Conservation (phyloP, 148 eudicot species). For the Silene uniflora region DNA sequence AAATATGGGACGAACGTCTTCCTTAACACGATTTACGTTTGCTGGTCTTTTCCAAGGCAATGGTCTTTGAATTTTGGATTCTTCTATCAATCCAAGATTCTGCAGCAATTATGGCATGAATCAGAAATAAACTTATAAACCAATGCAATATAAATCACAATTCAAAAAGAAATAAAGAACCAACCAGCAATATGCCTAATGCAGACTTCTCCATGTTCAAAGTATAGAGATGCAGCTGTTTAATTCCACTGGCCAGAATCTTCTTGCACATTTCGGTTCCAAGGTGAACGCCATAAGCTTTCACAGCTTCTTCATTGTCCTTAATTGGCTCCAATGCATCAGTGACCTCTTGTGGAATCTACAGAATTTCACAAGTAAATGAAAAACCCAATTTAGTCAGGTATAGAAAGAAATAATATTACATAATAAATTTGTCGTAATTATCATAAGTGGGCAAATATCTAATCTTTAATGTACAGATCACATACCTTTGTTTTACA, state of each 20-base stretch:
- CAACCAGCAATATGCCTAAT: slow-evolving; percentile 76
- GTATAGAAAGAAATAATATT: background rate
- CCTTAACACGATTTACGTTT: slow-evolving; percentile 74
- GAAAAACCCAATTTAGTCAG: background rate
- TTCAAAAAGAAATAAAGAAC: slow-evolving; percentile 21
- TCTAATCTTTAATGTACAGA: background rate
- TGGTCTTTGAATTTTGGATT: slow-evolving; percentile 72
- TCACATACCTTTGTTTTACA: slow-evolving; percentile 86
- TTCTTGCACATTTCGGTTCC: slow-evolving; percentile 99
- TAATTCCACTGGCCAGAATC: slow-evolving; percentile 83
- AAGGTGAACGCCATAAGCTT: slow-evolving; percentile 88
- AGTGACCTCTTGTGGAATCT: slow-evolving; percentile 80
- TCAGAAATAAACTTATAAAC: slow-evolving; percentile 3
- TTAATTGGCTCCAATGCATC: slow-evolving; percentile 93
- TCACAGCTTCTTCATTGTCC: slow-evolving; percentile 98
- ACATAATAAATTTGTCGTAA: background rate
- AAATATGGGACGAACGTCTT: slow-evolving; percentile 92
- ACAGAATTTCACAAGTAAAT: slow-evolving; percentile 11
- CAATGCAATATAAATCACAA: slow-evolving; percentile 4
- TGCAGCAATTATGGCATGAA: slow-evolving; percentile 25
- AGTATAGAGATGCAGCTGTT: slow-evolving; percentile 80
- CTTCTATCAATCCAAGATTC: slow-evolving; percentile 97
- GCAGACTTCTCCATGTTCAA: slow-evolving; percentile 98
- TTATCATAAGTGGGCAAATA: background rate
- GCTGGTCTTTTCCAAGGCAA: slow-evolving; percentile 89